Evolutionary conservation across 345 rosid species (phyloP).

Genomic region (Syzygium jambos): DNA sequence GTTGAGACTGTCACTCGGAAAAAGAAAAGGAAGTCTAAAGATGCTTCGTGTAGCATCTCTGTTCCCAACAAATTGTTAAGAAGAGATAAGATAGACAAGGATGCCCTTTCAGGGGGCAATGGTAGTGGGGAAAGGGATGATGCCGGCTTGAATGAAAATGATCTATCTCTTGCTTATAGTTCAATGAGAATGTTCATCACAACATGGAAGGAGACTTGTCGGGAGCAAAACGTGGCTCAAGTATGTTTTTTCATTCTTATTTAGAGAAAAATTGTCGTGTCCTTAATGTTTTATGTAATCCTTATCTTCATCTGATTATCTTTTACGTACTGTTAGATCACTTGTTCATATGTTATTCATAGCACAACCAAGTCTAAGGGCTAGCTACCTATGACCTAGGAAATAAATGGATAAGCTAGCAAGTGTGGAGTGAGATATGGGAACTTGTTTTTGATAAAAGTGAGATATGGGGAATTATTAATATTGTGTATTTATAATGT

Average conservation of each 20-base stretch:
- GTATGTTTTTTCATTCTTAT: constrained; percentile 25
- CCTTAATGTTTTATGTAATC: not conserved
- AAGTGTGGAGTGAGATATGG: not conserved
- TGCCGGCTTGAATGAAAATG: constrained; percentile 20
- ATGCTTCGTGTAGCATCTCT: not conserved
- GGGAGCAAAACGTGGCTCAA: constrained; percentile 38
- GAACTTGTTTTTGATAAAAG: not conserved
- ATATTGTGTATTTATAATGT: not conserved
- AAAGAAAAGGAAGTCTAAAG: constrained; percentile 8
- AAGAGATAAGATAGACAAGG: constrained; percentile 21
- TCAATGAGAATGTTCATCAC: constrained; percentile 49
- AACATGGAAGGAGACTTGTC: constrained; percentile 80
- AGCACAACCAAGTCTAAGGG: not conserved
- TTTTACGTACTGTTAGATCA: not conserved
- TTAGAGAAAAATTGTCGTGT: not conserved
- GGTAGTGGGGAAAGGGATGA: constrained; percentile 14
- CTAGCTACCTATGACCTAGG: not conserved
- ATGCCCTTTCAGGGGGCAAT: constrained; percentile 9
- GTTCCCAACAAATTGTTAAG: constrained; percentile 20
- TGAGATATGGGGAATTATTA: not conserved
- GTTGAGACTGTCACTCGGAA: constrained; percentile 9
- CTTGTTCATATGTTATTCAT: not conserved
- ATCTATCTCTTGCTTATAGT: constrained; percentile 33
- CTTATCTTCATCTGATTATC: not conserved
- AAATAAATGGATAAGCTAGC: not conserved